Base-by-base conservation (phyloP, 805 yeast species). In the Blastobotrys parvus region DNA sequence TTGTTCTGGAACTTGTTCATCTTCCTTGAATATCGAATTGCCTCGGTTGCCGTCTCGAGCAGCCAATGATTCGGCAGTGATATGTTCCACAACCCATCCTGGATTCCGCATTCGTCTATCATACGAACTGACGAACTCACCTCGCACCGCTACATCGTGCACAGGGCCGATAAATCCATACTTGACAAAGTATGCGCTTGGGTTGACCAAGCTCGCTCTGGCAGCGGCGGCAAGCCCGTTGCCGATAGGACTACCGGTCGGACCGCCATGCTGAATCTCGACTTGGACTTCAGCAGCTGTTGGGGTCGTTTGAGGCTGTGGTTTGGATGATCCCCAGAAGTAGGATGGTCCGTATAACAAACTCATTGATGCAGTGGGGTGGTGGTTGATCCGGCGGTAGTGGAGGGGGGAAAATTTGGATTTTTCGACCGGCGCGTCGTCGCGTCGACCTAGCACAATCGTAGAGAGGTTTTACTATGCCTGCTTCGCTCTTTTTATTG, bases 91-190 rank as follows among this genome's bases (percentile, higher is more conserved):
- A 17, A 82, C 79, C 73, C 82, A 63, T 41, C 48, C 77, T 20
- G 98, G 98, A 57, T 86, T 87, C 46, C 89, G 72, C 27, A 79
- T 82, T 48, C 80, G 74, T 51, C 98, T 74, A 58, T 92, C 90
- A 62, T 79, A 92, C 53, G 92, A 85, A 43, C 92, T 77, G 16
- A 90, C 75, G 60, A 82, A 92, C 64, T 88, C 96, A 44, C 71
- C 69, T 48, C 86, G 71, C 8, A 69, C 75, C 44, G 77, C 77
- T 45, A 90, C 63, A 58, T 92, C 98, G 61, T 87, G 94, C 25
- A 84, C 73, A 0, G 97, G 97, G 1, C 96, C 95, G 0, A 97
- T 98, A 56, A 85, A 87, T 3, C 98, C 98, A 59, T 84, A 89
- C 54, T 80, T 79, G n/a, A 45, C 45, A 69, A 88, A 89, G 65